These are phyloP conservation scores for Artomyces pyxidatus DNA, from an alignment of 768 basidiomycete genomes.

Conservation along the genomic window DNA sequence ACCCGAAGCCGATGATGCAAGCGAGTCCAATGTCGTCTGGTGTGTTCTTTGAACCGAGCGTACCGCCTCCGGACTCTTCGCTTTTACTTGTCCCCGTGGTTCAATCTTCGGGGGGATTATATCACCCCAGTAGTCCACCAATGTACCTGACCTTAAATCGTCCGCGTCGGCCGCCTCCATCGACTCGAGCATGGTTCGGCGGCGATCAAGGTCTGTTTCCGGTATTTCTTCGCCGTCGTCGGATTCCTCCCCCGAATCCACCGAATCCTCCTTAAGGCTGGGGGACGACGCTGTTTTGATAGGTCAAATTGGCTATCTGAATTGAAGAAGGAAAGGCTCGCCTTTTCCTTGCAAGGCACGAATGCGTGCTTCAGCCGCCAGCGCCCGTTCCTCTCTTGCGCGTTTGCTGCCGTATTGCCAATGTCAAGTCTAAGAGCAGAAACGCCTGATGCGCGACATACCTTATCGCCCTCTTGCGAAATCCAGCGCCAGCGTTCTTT, in stretches of 20 bases:
- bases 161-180: conserved; percentile 36
- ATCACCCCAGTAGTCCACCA: conserved; percentile 40
- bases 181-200: conserved; percentile 41
- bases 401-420: conserved; percentile 57
- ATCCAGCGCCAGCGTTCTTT: conserved; percentile 47
- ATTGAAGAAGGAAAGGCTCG: conserved; percentile 10
- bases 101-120: conserved; percentile 34
- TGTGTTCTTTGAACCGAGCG: not conserved
- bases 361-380: conserved; percentile 63
- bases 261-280: not conserved
- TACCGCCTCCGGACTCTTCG: not conserved
- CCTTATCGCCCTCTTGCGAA: conserved; percentile 67
- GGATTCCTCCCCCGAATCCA: conserved; percentile 6
- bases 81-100: not conserved
- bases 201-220: conserved; percentile 42
- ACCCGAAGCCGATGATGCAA: conserved; percentile 1
- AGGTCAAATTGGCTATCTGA: not conserved
- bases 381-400: conserved; percentile 69
- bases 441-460: too few relatives aligned
- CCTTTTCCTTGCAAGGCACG: conserved; percentile 33
- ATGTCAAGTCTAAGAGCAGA: not conserved
- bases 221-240: conserved; percentile 12
- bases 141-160: conserved; percentile 31
- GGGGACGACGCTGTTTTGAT: not conserved
- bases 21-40: not conserved